Conservation (phyloP, 129 eudicot species). For the Tagetes erecta region DNA sequence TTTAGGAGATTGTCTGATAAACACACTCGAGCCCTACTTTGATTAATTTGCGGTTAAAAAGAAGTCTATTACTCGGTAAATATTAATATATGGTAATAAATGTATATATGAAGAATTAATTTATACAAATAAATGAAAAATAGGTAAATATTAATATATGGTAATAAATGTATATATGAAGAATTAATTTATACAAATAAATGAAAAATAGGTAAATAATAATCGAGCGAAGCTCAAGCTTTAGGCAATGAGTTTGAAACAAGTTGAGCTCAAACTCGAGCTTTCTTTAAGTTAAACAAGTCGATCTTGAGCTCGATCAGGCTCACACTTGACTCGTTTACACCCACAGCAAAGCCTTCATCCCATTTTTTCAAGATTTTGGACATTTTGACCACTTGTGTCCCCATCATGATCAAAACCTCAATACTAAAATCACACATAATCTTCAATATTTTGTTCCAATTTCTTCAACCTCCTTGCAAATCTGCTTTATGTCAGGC, state of each 20-base stretch:
- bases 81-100: neutral
- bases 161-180: neutral
- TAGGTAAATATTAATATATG: neutral
- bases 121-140: neutral
- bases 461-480: slow-evolving; percentile 70
- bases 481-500: slow-evolving; percentile 63
- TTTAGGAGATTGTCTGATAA: neutral
- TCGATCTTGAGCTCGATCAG: neutral
- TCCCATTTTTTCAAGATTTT: slow-evolving; percentile 21
- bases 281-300: neutral
- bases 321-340: neutral
- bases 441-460: slow-evolving; percentile 34
- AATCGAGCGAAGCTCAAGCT: neutral
- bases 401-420: slow-evolving; percentile 26
- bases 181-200: neutral
- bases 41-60: neutral
- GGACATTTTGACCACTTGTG: slow-evolving; percentile 20
- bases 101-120: neutral
- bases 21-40: neutral
- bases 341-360: neutral
- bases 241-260: neutral
- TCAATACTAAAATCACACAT: slow-evolving; percentile 19
- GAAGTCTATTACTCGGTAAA: neutral
- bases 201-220: neutral
- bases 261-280: neutral